phyloP scores from a whole-genome alignment of 208 protist species.

The Trypanosoma cruzi region DNA sequence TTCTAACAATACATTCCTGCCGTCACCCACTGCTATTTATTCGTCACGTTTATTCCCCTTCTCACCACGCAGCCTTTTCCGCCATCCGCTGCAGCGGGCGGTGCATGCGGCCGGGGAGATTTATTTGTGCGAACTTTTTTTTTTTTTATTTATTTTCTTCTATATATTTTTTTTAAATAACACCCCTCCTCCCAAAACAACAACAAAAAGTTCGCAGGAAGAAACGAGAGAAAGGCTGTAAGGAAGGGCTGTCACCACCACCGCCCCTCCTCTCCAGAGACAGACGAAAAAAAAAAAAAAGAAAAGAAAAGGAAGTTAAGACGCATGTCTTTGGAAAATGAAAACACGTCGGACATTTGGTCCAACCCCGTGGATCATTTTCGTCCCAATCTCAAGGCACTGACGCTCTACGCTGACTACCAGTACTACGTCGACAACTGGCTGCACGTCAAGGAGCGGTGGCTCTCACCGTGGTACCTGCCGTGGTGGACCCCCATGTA shows the following conservation, averaged over 20 bases:
- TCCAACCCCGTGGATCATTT: constrained; percentile 93
- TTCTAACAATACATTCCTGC: too few species aligned
- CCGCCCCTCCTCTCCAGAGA: too few species aligned
- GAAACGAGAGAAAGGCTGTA: constrained; percentile 15
- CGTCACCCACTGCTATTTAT: too few species aligned
- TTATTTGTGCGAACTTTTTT: too few species aligned
- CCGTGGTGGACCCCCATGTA: constrained; percentile 90
- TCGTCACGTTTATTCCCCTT: too few species aligned
- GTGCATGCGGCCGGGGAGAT: too few species aligned
- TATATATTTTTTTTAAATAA: too few species aligned
- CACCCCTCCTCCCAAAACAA: too few species aligned
- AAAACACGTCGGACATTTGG: constrained; percentile 60
- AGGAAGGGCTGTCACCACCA: constrained; percentile 7
- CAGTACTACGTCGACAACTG: constrained; percentile 79
- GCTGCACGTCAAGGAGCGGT: constrained; percentile 80
- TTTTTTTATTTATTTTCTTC: too few species aligned
- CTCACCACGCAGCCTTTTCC: too few species aligned
- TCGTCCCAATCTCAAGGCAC: constrained; percentile 85
- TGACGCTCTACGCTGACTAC: constrained; percentile 88
- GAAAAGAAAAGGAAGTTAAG: neutral
- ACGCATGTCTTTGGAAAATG: constrained; percentile 41
- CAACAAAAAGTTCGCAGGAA: too few species aligned
- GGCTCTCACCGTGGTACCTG: constrained; percentile 83
- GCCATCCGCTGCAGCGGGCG: too few species aligned
- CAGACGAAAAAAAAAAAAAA: constrained; percentile 19